Evolutionary conservation across 352 stramenopile species (phyloP).

Genomic region (Globisporangium middletonii): DNA sequence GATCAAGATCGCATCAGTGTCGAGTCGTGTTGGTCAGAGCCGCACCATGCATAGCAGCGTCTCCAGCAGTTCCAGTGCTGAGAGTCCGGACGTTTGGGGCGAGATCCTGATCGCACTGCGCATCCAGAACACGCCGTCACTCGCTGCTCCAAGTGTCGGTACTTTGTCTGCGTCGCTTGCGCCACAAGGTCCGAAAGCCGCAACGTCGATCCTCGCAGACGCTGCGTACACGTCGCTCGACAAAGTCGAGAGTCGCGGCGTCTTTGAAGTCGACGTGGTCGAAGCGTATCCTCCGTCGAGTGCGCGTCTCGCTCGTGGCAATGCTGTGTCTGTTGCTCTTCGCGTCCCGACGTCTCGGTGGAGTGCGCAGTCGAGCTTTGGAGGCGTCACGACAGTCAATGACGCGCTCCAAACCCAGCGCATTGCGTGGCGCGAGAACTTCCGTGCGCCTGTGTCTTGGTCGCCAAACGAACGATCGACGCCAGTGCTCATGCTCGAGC

Average conservation of each 20-base stretch:
- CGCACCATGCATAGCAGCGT: background rate
- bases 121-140: background rate
- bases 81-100: background rate
- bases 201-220: conserved; percentile 6
- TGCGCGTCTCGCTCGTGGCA: background rate
- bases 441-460: conserved; percentile 4
- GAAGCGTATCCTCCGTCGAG: conserved; percentile 4
- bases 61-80: background rate
- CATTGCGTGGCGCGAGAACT: conserved; percentile 5
- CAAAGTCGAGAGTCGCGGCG: conserved; percentile 1
- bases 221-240: background rate
- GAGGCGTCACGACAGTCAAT: background rate
- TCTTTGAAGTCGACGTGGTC: conserved; percentile 6
- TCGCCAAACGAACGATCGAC: conserved; percentile 5
- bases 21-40: background rate
- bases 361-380: conserved; percentile 2
- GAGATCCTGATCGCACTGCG: background rate
- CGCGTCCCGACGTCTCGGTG: conserved; percentile 1
- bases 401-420: background rate
- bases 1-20: background rate
- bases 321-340: background rate
- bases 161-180: background rate
- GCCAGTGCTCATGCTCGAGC: conserved; percentile 2
- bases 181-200: background rate
- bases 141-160: background rate